Percentiles rank a stretch among this genome's conserved stretches.
Evolutionary conservation across 768 basidiomycete species (phyloP).

Genomic region (Russula virescens): DNA sequence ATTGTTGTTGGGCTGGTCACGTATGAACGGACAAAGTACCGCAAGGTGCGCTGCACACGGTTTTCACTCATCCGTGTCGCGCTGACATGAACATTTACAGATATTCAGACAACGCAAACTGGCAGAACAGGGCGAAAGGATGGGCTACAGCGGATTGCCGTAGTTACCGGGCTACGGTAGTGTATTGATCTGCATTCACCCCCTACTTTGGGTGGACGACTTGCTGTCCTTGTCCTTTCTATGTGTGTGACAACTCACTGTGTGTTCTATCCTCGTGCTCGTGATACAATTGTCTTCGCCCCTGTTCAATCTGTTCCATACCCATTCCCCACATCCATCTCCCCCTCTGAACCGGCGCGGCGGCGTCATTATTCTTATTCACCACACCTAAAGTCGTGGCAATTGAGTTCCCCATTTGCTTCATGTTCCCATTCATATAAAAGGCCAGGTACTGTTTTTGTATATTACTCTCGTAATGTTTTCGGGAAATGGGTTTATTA

Average conservation of each 20-base stretch:
- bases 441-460: background rate
- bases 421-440: background rate
- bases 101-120: slow-evolving; percentile 70
- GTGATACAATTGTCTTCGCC: background rate
- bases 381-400: background rate
- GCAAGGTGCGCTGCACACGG: slow-evolving; percentile 50
- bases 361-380: slow-evolving; percentile 6
- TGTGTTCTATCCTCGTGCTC: background rate
- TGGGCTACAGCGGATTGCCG: slow-evolving; percentile 41
- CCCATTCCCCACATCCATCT: background rate
- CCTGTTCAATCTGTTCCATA: too few species aligned
- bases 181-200: background rate
- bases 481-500: background rate
- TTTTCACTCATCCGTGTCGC: background rate
- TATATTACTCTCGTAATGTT: slow-evolving; percentile 5
- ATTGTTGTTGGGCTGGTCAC: slow-evolving; percentile 80
- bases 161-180: background rate
- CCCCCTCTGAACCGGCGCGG: background rate
- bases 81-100: slow-evolving; percentile 1
- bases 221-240: background rate
- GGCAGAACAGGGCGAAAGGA: slow-evolving; percentile 51
- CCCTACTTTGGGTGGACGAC: background rate
- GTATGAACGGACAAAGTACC: slow-evolving; percentile 81
- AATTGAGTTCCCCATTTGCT: background rate
- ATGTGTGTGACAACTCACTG: background rate